A percentile compares a stretch with the other conserved stretches of the same genome.
Evolutionary conservation across 192 early-diverging fungal species (phyloP).

Genomic region (Backusella morwellensis): DNA sequence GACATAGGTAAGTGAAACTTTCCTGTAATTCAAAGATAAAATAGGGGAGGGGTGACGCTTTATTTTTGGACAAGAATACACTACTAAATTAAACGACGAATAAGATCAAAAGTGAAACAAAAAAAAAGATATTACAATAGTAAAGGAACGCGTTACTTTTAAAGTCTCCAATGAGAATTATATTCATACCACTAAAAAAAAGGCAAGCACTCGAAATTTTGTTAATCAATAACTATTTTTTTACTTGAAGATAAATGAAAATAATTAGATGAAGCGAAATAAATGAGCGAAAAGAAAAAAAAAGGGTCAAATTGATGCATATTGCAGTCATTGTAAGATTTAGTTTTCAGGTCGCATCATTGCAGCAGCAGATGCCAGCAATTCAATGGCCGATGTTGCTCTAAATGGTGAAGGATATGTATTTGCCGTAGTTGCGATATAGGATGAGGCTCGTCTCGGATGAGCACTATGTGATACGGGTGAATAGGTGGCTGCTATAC

Average conservation of each 20-base stretch:
- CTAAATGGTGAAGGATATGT: not conserved
- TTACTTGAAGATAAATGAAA: not conserved
- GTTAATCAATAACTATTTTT: conserved; percentile 6
- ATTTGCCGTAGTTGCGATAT: not conserved
- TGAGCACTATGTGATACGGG: not conserved
- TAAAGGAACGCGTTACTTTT: conserved; percentile 1
- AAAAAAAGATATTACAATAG: too few species aligned
- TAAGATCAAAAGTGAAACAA: too few species aligned
- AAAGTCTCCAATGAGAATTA: not conserved
- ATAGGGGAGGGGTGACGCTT: not conserved
- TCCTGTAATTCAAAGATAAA: not conserved
- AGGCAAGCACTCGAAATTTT: not conserved
- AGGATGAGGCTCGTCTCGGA: not conserved
- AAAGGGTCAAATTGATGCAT: not conserved
- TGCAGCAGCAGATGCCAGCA: not conserved
- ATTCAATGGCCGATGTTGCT: not conserved
- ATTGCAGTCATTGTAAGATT: not conserved
- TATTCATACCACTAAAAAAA: not conserved
- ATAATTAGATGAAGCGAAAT: not conserved
- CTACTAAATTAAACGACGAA: too few species aligned
- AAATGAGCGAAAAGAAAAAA: not conserved
- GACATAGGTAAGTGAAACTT: too few species aligned
- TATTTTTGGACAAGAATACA: too few species aligned
- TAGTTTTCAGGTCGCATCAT: not conserved
- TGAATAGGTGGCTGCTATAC: not conserved